A percentile compares a stretch with the other conserved stretches of the same genome.
Evolutionary conservation across 305 asterid genomes (phyloP).

Genomic region (Solanum chacoense): DNA sequence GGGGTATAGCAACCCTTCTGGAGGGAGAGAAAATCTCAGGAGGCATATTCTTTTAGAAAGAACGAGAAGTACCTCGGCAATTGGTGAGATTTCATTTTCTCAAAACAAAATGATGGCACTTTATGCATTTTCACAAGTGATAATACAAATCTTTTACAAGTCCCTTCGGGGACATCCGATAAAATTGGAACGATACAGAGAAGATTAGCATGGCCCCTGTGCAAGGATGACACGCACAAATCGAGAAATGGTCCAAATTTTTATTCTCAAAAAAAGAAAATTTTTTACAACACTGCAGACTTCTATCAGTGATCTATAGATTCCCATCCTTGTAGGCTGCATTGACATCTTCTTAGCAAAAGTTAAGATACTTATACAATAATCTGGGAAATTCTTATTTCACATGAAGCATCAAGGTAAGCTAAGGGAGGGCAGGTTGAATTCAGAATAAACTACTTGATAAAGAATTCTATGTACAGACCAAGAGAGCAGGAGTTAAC

Average conservation of each 20-base stretch:
- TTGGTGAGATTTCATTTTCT: neutral
- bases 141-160: neutral
- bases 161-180: conserved; percentile 27
- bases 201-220: conserved; percentile 34
- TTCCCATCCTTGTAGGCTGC: neutral
- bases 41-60: neutral
- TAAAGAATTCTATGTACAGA: neutral
- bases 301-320: neutral
- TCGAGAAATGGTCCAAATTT: neutral
- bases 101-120: neutral
- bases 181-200: conserved; percentile 34
- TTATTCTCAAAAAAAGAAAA: neutral
- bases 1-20: neutral
- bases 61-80: neutral
- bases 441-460: neutral
- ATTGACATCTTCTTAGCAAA: neutral
- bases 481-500: neutral
- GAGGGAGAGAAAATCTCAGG: neutral
- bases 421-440: neutral
- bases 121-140: neutral
- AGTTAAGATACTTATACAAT: neutral
- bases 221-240: conserved; percentile 18
- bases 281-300: neutral
- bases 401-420: neutral
- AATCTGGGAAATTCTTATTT: neutral